phyloP scores from a whole-genome alignment of 495 filamentous ascomycete genomes.

The Talaromyces ruber region DNA sequence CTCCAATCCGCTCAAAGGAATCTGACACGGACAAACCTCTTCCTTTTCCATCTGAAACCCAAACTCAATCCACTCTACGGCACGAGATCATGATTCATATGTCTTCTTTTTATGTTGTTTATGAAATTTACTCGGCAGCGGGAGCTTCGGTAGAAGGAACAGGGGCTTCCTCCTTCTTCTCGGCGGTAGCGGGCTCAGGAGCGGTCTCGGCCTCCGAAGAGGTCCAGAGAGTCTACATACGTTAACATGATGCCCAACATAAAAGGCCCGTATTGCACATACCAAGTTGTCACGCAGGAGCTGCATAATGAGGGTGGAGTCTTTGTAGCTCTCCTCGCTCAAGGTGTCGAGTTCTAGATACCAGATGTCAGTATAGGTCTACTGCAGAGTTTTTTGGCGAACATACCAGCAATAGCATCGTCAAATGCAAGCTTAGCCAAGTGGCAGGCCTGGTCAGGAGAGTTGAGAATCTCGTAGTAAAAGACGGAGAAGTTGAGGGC shows the following conservation, averaged over 20 bases:
- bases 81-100: conserved; percentile 28
- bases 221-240: conserved; percentile 89
- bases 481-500: conserved; percentile 99
- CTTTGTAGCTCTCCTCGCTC: conserved; percentile 99
- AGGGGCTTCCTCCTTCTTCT: conserved; percentile 52
- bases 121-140: conserved; percentile 37
- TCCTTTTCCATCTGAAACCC: neutral
- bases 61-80: conserved; percentile 18
- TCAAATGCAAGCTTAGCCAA: conserved; percentile 99
- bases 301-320: conserved; percentile 99
- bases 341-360: conserved; percentile 93
- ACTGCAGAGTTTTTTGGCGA: neutral
- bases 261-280: conserved; percentile 23
- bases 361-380: conserved; percentile 15
- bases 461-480: conserved; percentile 99
- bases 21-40: conserved; percentile 3
- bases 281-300: conserved; percentile 97
- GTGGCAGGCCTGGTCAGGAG: conserved; percentile 97
- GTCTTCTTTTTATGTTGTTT: conserved; percentile 18
- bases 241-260: conserved; percentile 13
- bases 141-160: conserved; percentile 44
- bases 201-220: conserved; percentile 90
- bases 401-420: conserved; percentile 92
- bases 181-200: conserved; percentile 45
- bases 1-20: conserved; percentile 2